Evolutionary conservation across 768 basidiomycete genomes (phyloP), one percentile per base, ranked within the genome.

Genomic region (Trametes punicea): DNA sequence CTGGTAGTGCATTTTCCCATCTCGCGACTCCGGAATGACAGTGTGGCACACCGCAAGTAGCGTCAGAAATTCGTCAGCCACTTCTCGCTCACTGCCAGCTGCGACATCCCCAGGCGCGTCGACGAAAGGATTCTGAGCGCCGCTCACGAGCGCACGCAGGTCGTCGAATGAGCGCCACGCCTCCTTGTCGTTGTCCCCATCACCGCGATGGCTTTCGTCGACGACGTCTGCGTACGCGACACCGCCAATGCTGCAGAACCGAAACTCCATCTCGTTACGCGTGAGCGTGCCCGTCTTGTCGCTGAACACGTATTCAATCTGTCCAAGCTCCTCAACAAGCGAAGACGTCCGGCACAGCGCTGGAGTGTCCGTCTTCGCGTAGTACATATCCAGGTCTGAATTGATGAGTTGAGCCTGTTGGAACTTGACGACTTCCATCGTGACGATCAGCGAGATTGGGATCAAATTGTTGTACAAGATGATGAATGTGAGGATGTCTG

Each of bases 401-500:
- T 98, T 99, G 78, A 99, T 99, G 49, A 98, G 81, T 31, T 91
- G 88, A 1, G 97, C 95, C 74, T 98, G 97, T 70, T 97, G 94
- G 67, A 88, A 98, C 70, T 98, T 98, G 75, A 99, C 97, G 30
- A 98, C 90, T 75, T 99, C 97, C 89, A 98, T 98, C 3, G 97
- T 98, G 64, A 99, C 97, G 65, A 98, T 96, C 63, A 99, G 85
- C 53, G 96, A 98, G 66, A 99, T 99, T 3, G 96, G 96, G 58
- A 99, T 98, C 64, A 99, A 81, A 75, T 98, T 99, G 77, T 98
- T 98, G 79, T 98, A 98, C 36, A 98, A 80, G 71, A 99, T 96
- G 72, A 98, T 91, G 76, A 98, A 99, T 9, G 97, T 98, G 34
- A 99, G 80, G 55, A 98, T 93, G 70, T 99, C 96, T 92, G 63